Percentiles rank a stretch among this genome's conserved stretches.
phyloP scores from a whole-genome alignment of 306 rosid genomes.

The Quercus bicolor region DNA sequence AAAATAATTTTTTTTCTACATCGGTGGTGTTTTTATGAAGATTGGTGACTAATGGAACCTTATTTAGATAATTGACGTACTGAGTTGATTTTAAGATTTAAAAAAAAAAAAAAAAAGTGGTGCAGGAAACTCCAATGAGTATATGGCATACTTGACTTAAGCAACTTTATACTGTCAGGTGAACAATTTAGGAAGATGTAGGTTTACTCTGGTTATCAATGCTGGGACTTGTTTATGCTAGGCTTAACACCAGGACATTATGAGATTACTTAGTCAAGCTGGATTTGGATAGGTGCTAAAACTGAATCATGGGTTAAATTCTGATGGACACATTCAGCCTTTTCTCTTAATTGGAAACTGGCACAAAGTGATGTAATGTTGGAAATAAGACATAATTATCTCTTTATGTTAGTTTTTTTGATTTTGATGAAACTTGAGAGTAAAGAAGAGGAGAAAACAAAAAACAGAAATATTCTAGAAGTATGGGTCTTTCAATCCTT shows the following conservation, averaged over 20 bases:
- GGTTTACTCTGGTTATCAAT: not conserved
- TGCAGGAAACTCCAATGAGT: not conserved
- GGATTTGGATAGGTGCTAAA: not conserved
- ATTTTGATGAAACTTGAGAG: not conserved
- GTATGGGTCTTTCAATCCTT: not conserved
- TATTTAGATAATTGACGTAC: not conserved
- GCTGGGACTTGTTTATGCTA: not conserved
- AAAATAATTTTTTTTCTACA: not conserved
- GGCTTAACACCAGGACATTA: not conserved
- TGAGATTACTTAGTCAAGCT: not conserved
- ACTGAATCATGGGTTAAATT: not conserved
- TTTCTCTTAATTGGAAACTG: not conserved
- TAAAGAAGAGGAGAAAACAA: not conserved
- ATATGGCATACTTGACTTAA: not conserved
- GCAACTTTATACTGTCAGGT: not conserved
- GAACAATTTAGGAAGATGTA: not conserved
- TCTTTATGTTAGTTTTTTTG: not conserved
- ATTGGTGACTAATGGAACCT: not conserved
- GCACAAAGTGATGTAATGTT: not conserved
- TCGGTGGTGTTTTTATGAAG: not conserved
- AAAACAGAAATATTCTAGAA: not conserved
- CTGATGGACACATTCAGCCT: not conserved
- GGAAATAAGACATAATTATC: not conserved
- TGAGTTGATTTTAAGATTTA: not conserved
- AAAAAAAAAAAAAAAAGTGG: not conserved